Conservation (phyloP, 768 basidiomycete genomes). For the Boletus rex-veris region DNA sequence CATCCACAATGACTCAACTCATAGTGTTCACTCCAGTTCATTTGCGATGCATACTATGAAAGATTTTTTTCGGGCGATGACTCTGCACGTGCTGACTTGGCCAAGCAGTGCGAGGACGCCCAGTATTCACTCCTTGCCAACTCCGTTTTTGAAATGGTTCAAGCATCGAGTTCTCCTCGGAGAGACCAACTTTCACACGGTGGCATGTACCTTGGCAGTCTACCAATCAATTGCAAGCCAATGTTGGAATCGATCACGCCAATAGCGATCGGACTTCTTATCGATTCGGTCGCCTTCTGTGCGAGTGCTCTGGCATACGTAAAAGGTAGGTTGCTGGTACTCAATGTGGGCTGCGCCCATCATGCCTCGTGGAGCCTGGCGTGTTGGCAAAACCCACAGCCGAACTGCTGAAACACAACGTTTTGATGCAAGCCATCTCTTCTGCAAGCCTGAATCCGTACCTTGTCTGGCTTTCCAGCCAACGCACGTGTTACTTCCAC, state of each 20-base stretch:
- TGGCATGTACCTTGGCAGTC: conserved; percentile 3
- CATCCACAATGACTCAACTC: not conserved
- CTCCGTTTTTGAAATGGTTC: not conserved
- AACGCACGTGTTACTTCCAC: not conserved
- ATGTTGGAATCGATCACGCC: not conserved
- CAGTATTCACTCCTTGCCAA: not conserved
- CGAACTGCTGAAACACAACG: conserved; percentile 3
- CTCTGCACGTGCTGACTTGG: not conserved
- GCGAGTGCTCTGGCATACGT: not conserved
- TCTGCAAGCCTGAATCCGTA: not conserved
- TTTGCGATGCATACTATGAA: not conserved
- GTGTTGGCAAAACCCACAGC: conserved; percentile 3
- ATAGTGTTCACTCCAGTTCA: not conserved
- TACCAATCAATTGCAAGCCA: not conserved
- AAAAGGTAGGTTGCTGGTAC: not conserved
- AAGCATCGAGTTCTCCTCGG: not conserved
- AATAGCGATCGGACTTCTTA: not conserved
- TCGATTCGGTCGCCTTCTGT: not conserved
- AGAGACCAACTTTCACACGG: not conserved
- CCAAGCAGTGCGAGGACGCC: not conserved
- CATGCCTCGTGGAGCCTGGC: conserved; percentile 17
- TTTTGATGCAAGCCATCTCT: not conserved
- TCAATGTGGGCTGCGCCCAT: not conserved
- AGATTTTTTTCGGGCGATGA: not conserved
- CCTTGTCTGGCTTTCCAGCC: not conserved